A percentile compares a stretch with the other conserved stretches of the same genome.
Evolutionary conservation across 1,284 basidiomycete species (phyloP).

Genomic region (Malassezia restricta): DNA sequence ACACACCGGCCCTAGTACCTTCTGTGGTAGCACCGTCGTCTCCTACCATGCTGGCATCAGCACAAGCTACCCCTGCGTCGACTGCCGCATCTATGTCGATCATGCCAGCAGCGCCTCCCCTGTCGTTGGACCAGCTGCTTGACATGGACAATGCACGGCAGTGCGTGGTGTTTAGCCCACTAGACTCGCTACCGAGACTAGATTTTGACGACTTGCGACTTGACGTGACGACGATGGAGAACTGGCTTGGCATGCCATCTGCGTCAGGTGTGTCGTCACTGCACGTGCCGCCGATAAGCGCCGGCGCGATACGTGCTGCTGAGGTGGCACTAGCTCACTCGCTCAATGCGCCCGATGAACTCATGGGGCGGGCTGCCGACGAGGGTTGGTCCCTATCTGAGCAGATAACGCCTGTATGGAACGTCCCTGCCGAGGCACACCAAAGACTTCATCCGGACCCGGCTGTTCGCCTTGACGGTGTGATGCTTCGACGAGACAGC

Average conservation of each 20-base stretch:
- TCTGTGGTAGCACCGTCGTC: background rate
- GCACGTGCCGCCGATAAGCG: background rate
- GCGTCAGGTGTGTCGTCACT: background rate
- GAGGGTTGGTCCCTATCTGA: background rate
- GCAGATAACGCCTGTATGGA: background rate
- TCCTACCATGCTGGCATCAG: background rate
- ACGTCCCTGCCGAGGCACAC: background rate
- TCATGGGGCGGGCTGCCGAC: background rate
- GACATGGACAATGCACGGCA: conserved; percentile 9
- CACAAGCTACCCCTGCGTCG: background rate
- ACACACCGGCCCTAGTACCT: background rate
- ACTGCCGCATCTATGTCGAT: background rate
- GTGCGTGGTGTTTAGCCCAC: conserved; percentile 12
- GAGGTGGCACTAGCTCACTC: background rate
- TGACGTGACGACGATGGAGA: conserved; percentile 1
- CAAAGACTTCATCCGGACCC: background rate
- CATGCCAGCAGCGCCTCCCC: background rate
- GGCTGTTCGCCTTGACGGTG: background rate
- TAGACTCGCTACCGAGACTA: conserved; percentile 13
- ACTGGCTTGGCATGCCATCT: background rate
- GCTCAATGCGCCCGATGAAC: background rate
- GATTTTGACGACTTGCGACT: conserved; percentile 14
- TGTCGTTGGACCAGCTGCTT: conserved; percentile 1
- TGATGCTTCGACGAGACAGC: background rate
- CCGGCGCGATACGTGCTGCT: background rate